These are phyloP conservation scores for Aspergillus piperis DNA, from an alignment of 2,329 filamentous ascomycete genomes.

Conservation along the genomic window DNA sequence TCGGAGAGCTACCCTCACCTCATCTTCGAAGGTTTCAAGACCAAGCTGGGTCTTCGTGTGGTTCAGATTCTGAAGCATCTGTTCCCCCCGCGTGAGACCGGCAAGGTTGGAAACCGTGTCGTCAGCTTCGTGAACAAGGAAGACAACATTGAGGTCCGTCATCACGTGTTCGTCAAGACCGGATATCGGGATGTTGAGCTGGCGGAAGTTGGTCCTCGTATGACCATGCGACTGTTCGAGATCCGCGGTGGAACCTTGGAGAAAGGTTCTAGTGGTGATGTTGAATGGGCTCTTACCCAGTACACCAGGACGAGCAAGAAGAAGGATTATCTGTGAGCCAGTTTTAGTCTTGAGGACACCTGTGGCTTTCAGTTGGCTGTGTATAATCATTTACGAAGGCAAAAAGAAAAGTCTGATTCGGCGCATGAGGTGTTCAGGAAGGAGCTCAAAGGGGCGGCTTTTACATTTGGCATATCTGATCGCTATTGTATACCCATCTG, in stretches of 20 bases:
- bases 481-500: conserved; percentile 26
- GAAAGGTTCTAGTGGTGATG: conserved; percentile 84
- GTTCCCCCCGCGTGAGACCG: conserved; percentile 84
- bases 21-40: conserved; percentile 91
- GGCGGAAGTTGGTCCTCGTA: conserved; percentile 85
- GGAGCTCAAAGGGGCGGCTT: conserved; percentile 26
- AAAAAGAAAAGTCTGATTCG: conserved; percentile 28
- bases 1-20: conserved; percentile 91
- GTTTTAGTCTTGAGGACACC: conserved; percentile 13
- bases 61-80: conserved; percentile 91
- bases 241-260: conserved; percentile 89
- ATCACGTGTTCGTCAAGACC: conserved; percentile 92
- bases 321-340: conserved; percentile 80
- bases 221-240: conserved; percentile 97
- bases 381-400: conserved; percentile 19
- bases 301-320: conserved; percentile 92
- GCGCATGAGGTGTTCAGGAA: conserved; percentile 36
- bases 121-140: conserved; percentile 95
- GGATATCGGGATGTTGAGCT: conserved; percentile 86
- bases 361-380: conserved; percentile 16
- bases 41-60: conserved; percentile 75
- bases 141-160: conserved; percentile 81
- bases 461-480: conserved; percentile 18
- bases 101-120: conserved; percentile 82
- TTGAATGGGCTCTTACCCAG: conserved; percentile 94